These are phyloP conservation scores for Tetradesmus lagerheimii DNA, from an alignment of 139 green algal species.

Conservation along the genomic window DNA sequence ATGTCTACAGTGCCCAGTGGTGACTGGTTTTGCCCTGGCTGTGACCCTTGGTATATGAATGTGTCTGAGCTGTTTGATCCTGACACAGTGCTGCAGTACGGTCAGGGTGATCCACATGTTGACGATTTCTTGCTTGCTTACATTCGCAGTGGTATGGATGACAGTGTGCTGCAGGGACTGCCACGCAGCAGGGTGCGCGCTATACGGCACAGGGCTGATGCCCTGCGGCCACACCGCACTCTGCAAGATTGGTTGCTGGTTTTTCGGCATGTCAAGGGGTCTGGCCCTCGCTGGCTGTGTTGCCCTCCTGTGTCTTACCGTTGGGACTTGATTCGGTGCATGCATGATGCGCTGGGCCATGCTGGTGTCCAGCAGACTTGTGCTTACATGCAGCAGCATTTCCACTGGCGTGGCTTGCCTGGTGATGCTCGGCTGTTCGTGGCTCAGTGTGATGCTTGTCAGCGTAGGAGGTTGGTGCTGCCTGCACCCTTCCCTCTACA, in stretches of 20 bases:
- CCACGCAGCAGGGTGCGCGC: no score
- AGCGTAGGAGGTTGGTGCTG: no score
- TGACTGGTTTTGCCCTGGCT: constrained; percentile 38
- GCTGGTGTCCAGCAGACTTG: constrained; percentile 37
- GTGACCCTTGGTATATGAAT: constrained; percentile 38
- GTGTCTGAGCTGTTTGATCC: constrained; percentile 30
- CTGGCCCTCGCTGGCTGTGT: neutral
- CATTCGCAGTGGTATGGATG: no score
- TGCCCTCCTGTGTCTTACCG: constrained; percentile 16
- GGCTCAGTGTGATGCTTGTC: no score
- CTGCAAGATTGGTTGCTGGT: constrained; percentile 12
- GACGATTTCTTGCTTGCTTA: no score
- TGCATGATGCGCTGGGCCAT: constrained; percentile 47
- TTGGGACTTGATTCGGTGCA: neutral
- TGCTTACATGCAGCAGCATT: constrained; percentile 31
- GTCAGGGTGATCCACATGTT: no score
- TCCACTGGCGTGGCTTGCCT: no score
- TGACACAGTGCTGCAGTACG: constrained; percentile 6
- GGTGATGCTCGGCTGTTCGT: no score
- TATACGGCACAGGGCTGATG: neutral
- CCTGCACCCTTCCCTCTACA: no score
- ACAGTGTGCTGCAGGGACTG: no score
- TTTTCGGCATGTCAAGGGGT: neutral
- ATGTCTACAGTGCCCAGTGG: no score
- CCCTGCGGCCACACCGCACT: neutral